Conservation (phyloP, 1,284 basidiomycete genomes). For the Pyrrhoderma lamaoense region DNA sequence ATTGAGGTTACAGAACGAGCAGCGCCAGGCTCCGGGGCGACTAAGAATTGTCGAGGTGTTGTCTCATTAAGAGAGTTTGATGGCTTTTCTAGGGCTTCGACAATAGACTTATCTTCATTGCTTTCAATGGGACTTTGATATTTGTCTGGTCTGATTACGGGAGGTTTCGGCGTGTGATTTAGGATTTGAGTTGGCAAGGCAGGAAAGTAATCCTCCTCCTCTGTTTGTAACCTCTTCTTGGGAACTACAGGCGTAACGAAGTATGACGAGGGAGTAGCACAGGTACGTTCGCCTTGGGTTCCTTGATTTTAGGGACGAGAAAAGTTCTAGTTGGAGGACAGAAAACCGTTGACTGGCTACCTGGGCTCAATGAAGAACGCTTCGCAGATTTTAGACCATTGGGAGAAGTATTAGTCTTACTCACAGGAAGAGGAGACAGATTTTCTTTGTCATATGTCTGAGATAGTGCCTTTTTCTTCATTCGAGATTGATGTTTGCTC, state of each 20-base stretch:
- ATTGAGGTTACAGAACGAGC: slow-evolving; percentile 1
- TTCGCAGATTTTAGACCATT: slow-evolving; percentile 1
- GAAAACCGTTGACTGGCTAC: not conserved
- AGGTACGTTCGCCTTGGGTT: not conserved
- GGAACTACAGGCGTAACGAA: slow-evolving; percentile 2
- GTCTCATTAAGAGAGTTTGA: not conserved
- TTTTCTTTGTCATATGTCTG: slow-evolving; percentile 8
- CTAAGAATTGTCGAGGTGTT: slow-evolving; percentile 1
- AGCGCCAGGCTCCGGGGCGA: not conserved
- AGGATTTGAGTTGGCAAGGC: slow-evolving; percentile 12
- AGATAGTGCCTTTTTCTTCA: not conserved
- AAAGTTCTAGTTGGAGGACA: slow-evolving; percentile 1
- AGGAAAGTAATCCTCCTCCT: not conserved
- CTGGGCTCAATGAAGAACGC: slow-evolving; percentile 1
- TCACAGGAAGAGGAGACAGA: not conserved
- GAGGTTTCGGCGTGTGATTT: slow-evolving; percentile 7
- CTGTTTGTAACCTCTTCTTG: not conserved
- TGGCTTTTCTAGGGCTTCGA: too few species aligned
- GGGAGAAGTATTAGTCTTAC: not conserved
- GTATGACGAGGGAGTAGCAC: slow-evolving; percentile 4
- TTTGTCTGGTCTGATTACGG: not conserved
- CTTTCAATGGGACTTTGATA: too few species aligned
- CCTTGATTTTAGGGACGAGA: slow-evolving; percentile 10
- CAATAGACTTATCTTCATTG: too few species aligned
- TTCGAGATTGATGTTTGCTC: not conserved